These are phyloP conservation scores for Suzukiozyma palmioleophila DNA, from an alignment of 1,139 yeast species.

Conservation along the genomic window DNA sequence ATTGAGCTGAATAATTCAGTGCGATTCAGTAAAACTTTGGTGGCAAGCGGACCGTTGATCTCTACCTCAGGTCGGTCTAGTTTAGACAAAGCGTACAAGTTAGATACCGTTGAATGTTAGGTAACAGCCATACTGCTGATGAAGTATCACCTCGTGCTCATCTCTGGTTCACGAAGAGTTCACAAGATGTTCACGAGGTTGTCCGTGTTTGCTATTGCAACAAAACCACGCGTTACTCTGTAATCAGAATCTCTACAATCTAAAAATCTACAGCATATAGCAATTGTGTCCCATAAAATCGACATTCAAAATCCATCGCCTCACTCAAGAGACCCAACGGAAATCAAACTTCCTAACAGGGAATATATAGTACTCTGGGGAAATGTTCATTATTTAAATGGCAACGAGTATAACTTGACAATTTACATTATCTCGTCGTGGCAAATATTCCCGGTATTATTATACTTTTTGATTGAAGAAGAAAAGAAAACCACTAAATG, in stretches of 20 bases:
- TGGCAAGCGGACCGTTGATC: no score
- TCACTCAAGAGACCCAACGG: slow-evolving; percentile 46
- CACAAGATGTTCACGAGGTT: no score
- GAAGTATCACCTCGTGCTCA: no score
- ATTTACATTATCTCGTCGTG: slow-evolving; percentile 63
- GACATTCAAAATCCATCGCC: slow-evolving; percentile 60
- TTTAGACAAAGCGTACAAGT: no score
- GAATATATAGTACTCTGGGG: slow-evolving; percentile 47
- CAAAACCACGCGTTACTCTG: neutral
- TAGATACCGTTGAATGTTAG: no score
- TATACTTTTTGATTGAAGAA: slow-evolving; percentile 54
- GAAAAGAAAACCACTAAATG: slow-evolving; percentile 9
- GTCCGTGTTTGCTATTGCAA: no score
- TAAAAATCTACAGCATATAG: neutral
- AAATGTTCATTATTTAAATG: slow-evolving; percentile 42
- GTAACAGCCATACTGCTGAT: no score
- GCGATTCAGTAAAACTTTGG: no score
- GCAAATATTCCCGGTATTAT: slow-evolving; percentile 57
- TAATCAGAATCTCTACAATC: neutral
- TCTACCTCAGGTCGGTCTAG: no score
- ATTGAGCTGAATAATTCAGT: no score
- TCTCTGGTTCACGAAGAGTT: no score
- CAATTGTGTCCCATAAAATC: slow-evolving; percentile 52
- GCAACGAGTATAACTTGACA: slow-evolving; percentile 66
- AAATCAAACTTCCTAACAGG: slow-evolving; percentile 56